Evolutionary conservation across 768 basidiomycete species (phyloP), one percentile per base, ranked within the genome.

Genomic region (Postia placenta): DNA sequence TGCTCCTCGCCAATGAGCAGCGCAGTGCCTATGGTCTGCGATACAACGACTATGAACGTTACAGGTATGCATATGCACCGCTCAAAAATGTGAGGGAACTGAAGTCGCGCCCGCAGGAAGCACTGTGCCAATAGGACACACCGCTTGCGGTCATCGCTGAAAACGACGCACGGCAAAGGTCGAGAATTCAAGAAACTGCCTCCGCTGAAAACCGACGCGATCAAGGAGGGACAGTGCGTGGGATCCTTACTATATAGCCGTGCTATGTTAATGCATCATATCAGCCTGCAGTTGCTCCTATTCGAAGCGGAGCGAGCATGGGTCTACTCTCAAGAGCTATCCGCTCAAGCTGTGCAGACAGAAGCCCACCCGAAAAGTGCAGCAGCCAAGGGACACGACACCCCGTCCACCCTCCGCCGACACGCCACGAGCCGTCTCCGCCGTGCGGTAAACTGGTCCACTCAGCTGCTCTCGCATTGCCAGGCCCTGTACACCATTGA

Each of bases 301-400:
- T 84, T 93, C 59, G 92, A 96, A 63, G 80, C 92, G 7, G 95
- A 98, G 64, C 82, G 95, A 38, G 89, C 92, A 25, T 92, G 92
- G 83, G 83, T 89, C 1, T 82, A 92, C 66, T 83, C 92, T 4
- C 90, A 94, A 64, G 88, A 90, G 46, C 79, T 94, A 38, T 64
- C 71, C 19, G 62, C 74, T 2, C 69, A 75, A 41, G 70, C 83
- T 17, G 61, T 74, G n/a, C 66, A 74, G 45, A 75, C 78, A 45
- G 69, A 71, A 17, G 79, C 80, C 59, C 58, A 42, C 1, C 30
- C 48, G n/a, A 58, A 59, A 15, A 52, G 28, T 2, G 49, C 45
- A 64, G 49, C 54, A 2, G 49, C 33, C 3, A 43, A 51, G 11
- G 49, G 41, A 4, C 48, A 51, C 5, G 47, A 74, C 40, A 72